Evolutionary conservation across 129 eudicot species (phyloP), one percentile per base, ranked within the genome.

Genomic region (Sambucus nigra): DNA sequence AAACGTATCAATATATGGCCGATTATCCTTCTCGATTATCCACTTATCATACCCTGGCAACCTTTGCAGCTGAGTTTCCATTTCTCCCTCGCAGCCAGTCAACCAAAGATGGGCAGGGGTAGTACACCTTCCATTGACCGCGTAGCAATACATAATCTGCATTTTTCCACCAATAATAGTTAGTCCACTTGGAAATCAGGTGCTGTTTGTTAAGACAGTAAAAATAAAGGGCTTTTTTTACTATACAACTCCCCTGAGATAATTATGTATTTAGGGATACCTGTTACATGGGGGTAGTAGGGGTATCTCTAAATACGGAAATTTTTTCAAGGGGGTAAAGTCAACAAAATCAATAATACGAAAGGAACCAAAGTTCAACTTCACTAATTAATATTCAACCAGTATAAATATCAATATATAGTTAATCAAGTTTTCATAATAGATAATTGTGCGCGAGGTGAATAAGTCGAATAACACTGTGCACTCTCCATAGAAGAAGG

Each of bases 141-240:
- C 94, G 46, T 91, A 91, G 42, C 95, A 86, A 65, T 91, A 91
- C 87, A 76, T 86, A 53, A 91, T 81, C 95, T 91, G 72, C 67
- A 74, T 18, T 42, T 55, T 35, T 18, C 21, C 15, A 59, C 20
- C 39, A 8, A 53, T 42, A 17, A 39, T 38, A 27, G 10, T 26
- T 31, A 0, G 11, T 11, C 13, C 18, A 1, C 22, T 45, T 4
- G 17, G 11, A 42, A 42, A 21, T 58, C 16, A 21, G 21, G 13
- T 10, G 16, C 23, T 24, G 41, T 15, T 45, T 28, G 24, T 6
- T n/a, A 28, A 23, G 55, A 3, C 50, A 32, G n/a, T n/a, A n/a
- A n/a, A n/a, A n/a, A n/a, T n/a, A n/a, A n/a, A n/a, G n/a, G n/a
- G n/a, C n/a, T n/a, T n/a, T n/a, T n/a, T n/a, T n/a, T n/a, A n/a